These are phyloP conservation scores for Cardamine resedifolia DNA, from an alignment of 345 rosid species.

Conservation along the genomic window DNA sequence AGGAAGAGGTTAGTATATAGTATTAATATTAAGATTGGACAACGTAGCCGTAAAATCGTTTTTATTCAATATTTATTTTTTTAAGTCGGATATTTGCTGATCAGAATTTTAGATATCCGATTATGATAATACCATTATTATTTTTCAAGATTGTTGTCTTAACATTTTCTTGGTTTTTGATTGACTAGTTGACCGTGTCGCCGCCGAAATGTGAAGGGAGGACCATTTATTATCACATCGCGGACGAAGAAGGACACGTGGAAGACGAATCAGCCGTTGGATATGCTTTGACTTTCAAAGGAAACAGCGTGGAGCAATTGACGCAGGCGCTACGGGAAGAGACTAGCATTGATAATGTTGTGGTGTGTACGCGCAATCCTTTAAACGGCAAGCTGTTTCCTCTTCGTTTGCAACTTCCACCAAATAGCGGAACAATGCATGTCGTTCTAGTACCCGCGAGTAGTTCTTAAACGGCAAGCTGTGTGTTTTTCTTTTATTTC, in stretches of 20 bases:
- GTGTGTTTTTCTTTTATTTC: slow-evolving; percentile 29
- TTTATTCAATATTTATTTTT: neutral
- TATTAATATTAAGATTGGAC: neutral
- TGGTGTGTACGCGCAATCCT: slow-evolving; percentile 86
- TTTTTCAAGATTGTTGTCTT: slow-evolving; percentile 14
- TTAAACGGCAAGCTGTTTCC: slow-evolving; percentile 80
- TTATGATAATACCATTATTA: neutral
- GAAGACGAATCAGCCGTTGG: slow-evolving; percentile 67
- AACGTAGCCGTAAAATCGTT: neutral
- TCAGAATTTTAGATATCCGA: neutral
- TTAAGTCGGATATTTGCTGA: neutral
- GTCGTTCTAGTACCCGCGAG: slow-evolving; percentile 61
- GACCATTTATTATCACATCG: slow-evolving; percentile 75
- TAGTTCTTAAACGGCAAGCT: slow-evolving; percentile 40
- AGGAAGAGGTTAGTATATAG: slow-evolving; percentile 73
- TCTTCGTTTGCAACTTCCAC: slow-evolving; percentile 88
- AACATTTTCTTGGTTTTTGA: slow-evolving; percentile 20
- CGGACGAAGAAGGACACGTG: slow-evolving; percentile 65
- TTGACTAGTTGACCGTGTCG: slow-evolving; percentile 30
- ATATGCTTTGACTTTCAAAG: slow-evolving; percentile 60
- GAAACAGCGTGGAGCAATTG: slow-evolving; percentile 70
- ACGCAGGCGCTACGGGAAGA: slow-evolving; percentile 67
- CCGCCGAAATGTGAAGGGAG: slow-evolving; percentile 75
- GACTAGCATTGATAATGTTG: slow-evolving; percentile 56
- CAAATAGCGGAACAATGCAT: slow-evolving; percentile 72